phyloP scores from a whole-genome alignment of 2,329 filamentous ascomycete genomes.

The Pseudofabraea citricarpa region DNA sequence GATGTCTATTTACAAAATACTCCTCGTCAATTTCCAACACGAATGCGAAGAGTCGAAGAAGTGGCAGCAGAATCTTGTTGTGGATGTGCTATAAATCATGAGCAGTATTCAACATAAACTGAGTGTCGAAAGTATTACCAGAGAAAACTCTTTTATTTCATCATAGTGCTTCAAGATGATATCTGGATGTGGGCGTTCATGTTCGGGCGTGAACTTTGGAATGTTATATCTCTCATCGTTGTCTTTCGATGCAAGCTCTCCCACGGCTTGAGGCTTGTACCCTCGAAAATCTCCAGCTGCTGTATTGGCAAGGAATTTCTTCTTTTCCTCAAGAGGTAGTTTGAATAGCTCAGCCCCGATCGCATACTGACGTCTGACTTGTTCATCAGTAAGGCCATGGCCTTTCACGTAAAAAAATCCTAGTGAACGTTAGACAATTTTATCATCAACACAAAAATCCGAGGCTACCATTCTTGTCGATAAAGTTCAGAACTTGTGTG shows the following conservation, averaged over 20 bases:
- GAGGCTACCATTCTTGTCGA: too few species aligned
- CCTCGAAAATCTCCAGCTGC: constrained; percentile 49
- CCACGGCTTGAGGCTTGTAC: constrained; percentile 34
- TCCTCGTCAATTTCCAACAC: constrained; percentile 55
- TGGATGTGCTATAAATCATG: constrained; percentile 28
- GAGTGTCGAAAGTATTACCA: too few species aligned
- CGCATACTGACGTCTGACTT: constrained; percentile 54
- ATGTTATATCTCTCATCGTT: constrained; percentile 56
- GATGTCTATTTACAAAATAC: constrained; percentile 46
- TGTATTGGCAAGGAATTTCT: constrained; percentile 44
- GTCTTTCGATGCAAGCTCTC: constrained; percentile 5
- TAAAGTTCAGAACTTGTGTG: too few species aligned
- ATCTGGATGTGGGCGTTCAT: constrained; percentile 38
- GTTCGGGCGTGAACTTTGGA: constrained; percentile 44
- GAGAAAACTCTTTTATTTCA: constrained; percentile 49
- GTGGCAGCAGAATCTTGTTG: constrained; percentile 49
- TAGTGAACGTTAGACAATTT: too few species aligned
- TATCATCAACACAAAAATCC: too few species aligned
- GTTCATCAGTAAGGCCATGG: constrained; percentile 51
- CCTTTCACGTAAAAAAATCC: constrained; percentile 56
- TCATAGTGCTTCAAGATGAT: constrained; percentile 41
- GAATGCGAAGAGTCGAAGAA: constrained; percentile 56
- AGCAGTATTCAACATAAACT: too few species aligned
- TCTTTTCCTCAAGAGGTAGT: constrained; percentile 51
- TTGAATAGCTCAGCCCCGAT: constrained; percentile 53